Evolutionary conservation across 139 green algal genomes (phyloP), one percentile per base, ranked within the genome.

Genomic region (Volvox reticuliferus): DNA sequence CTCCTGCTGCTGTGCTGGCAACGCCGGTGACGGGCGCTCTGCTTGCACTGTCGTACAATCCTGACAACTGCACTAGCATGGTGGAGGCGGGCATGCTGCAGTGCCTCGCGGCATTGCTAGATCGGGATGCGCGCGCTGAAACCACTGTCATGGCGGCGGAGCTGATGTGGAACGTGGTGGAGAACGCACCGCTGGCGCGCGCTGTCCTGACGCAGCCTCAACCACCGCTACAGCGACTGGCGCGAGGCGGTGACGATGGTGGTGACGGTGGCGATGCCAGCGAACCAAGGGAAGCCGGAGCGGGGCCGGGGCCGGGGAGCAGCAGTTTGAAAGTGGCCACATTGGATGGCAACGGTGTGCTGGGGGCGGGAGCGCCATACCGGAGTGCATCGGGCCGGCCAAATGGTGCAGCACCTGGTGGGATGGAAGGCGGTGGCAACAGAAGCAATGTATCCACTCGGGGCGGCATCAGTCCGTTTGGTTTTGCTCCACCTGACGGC

Each of bases 121-220:
- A 36, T 19, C 55, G 69, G 9, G 86, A 69, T 16, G 86, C 81
- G 37, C 90, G 67, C 62, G 79, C 91, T 16, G 69, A 90, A 69
- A 63, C 91, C 35, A 86, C 44, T 9, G 6, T 69, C 20, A 50
- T 85, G 61, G 73, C 86, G 0, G 86, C 91, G 61, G 89, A 94
- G 86, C 73, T 94, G 89, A 82, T 91, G 80, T 94, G 92, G 92
- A 94, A 94, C 86, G 12, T 94, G 86, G 71, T 92, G 86, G 92
- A 94, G 71, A 20, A 80, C 3, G 68, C 79, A 33, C 89, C 88
- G 20, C 3, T 14, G 35, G 77, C 50, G 20, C 88, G 89, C 6
- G 24, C 17, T 5, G 5, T 62, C 37, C 75, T 93, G 5, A 61
- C 68, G n/a, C 36, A 35, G 73, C 81, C 80, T 69, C 69, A 85